These are phyloP conservation scores for Vickermania ingenoplastis DNA, from an alignment of 208 protist species.

Conservation along the genomic window DNA sequence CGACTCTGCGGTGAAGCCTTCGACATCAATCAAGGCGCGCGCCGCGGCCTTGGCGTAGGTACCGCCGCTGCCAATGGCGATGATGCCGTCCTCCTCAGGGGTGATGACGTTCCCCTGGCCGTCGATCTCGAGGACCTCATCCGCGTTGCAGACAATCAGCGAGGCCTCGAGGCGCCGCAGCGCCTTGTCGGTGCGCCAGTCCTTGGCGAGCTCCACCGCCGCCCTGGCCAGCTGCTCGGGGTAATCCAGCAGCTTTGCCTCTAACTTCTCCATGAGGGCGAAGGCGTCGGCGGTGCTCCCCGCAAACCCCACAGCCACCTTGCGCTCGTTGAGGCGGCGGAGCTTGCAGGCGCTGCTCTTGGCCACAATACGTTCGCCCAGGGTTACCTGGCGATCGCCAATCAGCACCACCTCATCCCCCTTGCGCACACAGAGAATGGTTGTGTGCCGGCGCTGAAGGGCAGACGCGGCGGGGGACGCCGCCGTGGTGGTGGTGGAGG, in stretches of 20 bases:
- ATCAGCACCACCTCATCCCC: slow-evolving; percentile 89
- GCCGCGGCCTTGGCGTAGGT: slow-evolving; percentile 92
- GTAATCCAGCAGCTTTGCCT: slow-evolving; percentile 90
- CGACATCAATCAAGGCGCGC: slow-evolving; percentile 87
- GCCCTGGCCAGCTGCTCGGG: slow-evolving; percentile 89
- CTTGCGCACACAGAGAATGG: slow-evolving; percentile 91
- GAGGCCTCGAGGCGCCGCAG: slow-evolving; percentile 91
- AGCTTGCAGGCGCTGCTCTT: slow-evolving; percentile 85
- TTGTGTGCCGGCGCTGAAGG: slow-evolving; percentile 77
- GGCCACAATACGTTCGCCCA: slow-evolving; percentile 87
- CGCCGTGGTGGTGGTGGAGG: slow-evolving; percentile 25
- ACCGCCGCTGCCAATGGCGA: slow-evolving; percentile 91
- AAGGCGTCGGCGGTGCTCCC: slow-evolving; percentile 93
- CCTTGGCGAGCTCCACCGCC: slow-evolving; percentile 92
- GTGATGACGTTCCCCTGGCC: slow-evolving; percentile 94
- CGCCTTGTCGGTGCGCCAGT: slow-evolving; percentile 92
- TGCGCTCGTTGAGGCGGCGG: slow-evolving; percentile 47
- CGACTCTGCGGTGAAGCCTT: slow-evolving; percentile 76
- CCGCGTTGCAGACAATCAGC: slow-evolving; percentile 86
- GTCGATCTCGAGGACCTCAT: slow-evolving; percentile 90
- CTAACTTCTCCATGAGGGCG: slow-evolving; percentile 93
- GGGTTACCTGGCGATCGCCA: slow-evolving; percentile 91
- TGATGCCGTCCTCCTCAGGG: slow-evolving; percentile 89
- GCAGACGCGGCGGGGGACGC: slow-evolving; percentile 18
- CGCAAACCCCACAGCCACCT: slow-evolving; percentile 90